Conservation (phyloP, 129 eudicot genomes). For the Ambrosia trifida region DNA sequence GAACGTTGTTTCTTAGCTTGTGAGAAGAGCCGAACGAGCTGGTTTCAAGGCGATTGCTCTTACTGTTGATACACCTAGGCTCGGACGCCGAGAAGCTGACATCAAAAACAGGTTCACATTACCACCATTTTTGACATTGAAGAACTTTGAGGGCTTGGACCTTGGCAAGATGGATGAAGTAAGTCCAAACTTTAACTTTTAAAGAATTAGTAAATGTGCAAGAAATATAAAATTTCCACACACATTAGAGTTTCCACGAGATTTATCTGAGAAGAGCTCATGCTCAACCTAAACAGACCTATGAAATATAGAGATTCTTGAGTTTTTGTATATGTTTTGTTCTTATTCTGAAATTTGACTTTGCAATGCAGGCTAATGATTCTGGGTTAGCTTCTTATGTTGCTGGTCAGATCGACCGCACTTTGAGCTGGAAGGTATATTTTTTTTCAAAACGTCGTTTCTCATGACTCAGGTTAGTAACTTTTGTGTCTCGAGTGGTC, state of each 20-base stretch:
- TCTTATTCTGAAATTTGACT: constrained; percentile 15
- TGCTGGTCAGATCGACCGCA: constrained; percentile 95
- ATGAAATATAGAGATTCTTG: not conserved
- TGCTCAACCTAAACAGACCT: not conserved
- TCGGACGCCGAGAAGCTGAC: constrained; percentile 96
- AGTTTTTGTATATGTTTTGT: not conserved
- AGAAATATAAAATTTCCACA: too few species aligned
- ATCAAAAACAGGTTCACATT: constrained; percentile 85
- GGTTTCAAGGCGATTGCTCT: constrained; percentile 99
- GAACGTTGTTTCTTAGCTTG: constrained; percentile 83
- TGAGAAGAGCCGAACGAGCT: constrained; percentile 89
- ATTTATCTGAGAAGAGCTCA: too few species aligned
- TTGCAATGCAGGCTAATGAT: constrained; percentile 66
- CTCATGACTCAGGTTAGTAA: not conserved
- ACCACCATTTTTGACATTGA: constrained; percentile 85
- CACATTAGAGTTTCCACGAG: too few species aligned
- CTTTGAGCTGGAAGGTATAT: constrained; percentile 92
- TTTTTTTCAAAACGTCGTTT: not conserved
- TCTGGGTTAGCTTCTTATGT: constrained; percentile 95
- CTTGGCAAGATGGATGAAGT: constrained; percentile 95
- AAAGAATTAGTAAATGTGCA: not conserved
- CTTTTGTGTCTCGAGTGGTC: not conserved
- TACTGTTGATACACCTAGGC: constrained; percentile 94
- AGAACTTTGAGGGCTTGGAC: constrained; percentile 94
- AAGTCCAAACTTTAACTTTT: constrained; percentile 33